These are phyloP conservation scores for Trametes versicolor DNA, from an alignment of 1,284 basidiomycete genomes.

Conservation along the genomic window DNA sequence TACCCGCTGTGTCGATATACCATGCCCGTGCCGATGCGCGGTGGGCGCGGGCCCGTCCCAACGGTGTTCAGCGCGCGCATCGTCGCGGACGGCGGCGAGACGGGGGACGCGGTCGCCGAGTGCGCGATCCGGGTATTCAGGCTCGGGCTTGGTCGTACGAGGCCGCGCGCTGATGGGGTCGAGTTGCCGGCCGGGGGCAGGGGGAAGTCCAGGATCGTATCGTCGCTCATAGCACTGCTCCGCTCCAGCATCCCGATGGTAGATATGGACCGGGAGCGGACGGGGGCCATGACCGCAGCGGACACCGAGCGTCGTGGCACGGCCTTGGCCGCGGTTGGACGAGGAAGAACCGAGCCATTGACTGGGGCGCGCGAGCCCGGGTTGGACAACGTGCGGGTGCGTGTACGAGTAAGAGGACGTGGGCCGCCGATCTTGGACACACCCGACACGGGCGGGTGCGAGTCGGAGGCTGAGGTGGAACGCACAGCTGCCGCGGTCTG, in stretches of 20 bases:
- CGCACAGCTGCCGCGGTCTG: slow-evolving; percentile 12
- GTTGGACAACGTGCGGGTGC: slow-evolving; percentile 34
- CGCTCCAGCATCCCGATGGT: slow-evolving; percentile 10
- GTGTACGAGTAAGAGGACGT: slow-evolving; percentile 2
- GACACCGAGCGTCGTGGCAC: slow-evolving; percentile 28
- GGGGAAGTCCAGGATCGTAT: slow-evolving; percentile 27
- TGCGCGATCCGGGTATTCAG: slow-evolving; percentile 21
- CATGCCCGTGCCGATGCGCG: slow-evolving; percentile 46
- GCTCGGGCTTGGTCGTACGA: slow-evolving; percentile 20
- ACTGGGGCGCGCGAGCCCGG: slow-evolving; percentile 23
- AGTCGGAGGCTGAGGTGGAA: slow-evolving; percentile 11
- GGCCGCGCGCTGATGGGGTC: slow-evolving; percentile 2
- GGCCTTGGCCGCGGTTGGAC: slow-evolving; percentile 14
- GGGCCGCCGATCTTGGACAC: slow-evolving; percentile 8
- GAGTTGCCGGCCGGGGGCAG: slow-evolving; percentile 23
- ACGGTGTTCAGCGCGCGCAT: slow-evolving; percentile 31
- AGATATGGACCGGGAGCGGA: slow-evolving; percentile 27
- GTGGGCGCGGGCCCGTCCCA: slow-evolving; percentile 35
- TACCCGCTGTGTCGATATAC: slow-evolving; percentile 42
- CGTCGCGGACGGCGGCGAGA: slow-evolving; percentile 18
- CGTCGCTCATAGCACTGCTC: slow-evolving; percentile 14
- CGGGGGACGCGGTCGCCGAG: slow-evolving; percentile 20
- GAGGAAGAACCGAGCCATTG: slow-evolving; percentile 3
- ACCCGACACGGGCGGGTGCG: slow-evolving; percentile 22
- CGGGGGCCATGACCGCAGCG: slow-evolving; percentile 30